phyloP scores from a whole-genome alignment of 345 rosid species.

The Cardamine chenopodiifolia region DNA sequence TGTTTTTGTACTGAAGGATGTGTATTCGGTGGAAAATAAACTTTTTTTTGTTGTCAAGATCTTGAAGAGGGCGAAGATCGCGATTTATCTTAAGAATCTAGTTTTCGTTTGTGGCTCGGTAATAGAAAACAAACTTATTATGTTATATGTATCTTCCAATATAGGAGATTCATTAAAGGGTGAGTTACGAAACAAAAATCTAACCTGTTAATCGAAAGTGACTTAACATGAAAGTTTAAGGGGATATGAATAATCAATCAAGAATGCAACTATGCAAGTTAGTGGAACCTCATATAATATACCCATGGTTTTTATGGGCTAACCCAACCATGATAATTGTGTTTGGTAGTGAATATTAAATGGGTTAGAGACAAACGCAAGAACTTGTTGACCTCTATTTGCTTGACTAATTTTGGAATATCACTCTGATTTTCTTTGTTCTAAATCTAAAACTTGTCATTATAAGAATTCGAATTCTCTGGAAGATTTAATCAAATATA shows the following conservation, averaged over 20 bases:
- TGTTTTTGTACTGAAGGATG: not conserved
- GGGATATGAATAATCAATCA: too few relatives aligned
- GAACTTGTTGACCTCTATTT: not conserved
- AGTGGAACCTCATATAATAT: too few relatives aligned
- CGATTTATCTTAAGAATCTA: not conserved
- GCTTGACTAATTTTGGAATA: not conserved
- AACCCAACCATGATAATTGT: too few relatives aligned
- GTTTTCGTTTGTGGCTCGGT: not conserved
- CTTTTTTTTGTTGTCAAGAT: not conserved
- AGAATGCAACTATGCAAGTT: too few relatives aligned
- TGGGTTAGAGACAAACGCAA: too few relatives aligned
- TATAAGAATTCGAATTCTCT: not conserved
- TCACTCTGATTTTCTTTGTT: not conserved
- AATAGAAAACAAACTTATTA: not conserved
- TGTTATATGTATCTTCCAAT: not conserved
- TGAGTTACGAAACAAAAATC: not conserved
- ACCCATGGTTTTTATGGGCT: too few relatives aligned
- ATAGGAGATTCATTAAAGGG: not conserved
- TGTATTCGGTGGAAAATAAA: slow-evolving; percentile 32
- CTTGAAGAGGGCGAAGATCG: not conserved
- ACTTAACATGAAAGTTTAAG: too few relatives aligned
- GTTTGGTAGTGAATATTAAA: too few relatives aligned
- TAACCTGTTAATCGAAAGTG: too few relatives aligned
- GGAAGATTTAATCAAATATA: not conserved
- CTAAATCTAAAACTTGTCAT: not conserved